Conservation (phyloP, 805 yeast species). For the Saccharomycopsis selenospora region DNA sequence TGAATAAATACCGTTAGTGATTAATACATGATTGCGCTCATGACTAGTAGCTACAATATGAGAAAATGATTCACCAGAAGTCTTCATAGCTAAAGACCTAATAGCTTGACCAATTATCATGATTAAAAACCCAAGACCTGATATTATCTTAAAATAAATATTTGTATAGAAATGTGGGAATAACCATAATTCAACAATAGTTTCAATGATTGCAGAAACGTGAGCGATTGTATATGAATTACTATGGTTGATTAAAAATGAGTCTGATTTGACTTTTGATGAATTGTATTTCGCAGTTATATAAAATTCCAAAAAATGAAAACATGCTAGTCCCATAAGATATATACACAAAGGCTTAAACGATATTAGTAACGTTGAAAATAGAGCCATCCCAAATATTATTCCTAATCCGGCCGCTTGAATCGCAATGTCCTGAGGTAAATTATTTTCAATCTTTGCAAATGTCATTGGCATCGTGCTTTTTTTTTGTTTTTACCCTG, state of each 20-base stretch:
- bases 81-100: constrained; percentile 76
- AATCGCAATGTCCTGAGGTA: constrained; percentile 35
- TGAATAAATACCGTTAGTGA: constrained; percentile 67
- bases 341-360: constrained; percentile 40
- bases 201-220: constrained; percentile 44
- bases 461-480: no score
- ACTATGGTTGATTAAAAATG: constrained; percentile 63
- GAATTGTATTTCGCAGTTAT: constrained; percentile 73
- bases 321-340: constrained; percentile 44
- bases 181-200: constrained; percentile 34
- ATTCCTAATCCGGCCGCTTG: constrained; percentile 42
- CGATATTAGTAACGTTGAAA: constrained; percentile 13
- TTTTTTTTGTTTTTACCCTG: no score
- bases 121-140: constrained; percentile 41
- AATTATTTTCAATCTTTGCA: constrained; percentile 34
- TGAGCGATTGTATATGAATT: constrained; percentile 52
- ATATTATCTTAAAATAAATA: constrained; percentile 17
- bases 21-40: constrained; percentile 51
- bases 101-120: constrained; percentile 55
- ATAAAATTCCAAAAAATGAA: constrained; percentile 79
- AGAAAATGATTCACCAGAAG: constrained; percentile 81
- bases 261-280: constrained; percentile 57
- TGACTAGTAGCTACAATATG: constrained; percentile 61
- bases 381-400: constrained; percentile 34
- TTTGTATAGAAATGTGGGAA: constrained; percentile 33